Conservation (phyloP, 768 basidiomycete genomes). For the Boletales sp. region DNA sequence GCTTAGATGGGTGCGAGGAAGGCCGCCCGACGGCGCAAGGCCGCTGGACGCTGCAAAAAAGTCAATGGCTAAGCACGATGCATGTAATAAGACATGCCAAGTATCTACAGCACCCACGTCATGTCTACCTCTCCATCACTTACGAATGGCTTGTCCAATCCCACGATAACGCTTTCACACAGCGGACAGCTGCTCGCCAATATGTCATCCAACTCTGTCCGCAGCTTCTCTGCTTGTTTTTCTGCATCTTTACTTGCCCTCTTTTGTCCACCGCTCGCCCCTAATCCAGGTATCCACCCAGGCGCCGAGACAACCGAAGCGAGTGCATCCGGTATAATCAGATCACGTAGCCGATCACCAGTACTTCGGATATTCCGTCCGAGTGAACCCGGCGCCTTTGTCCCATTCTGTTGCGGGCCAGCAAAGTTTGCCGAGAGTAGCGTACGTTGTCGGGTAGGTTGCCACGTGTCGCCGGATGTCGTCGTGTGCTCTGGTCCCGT, state of each 20-base stretch:
- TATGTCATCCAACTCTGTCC: constrained; percentile 84
- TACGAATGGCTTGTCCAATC: constrained; percentile 85
- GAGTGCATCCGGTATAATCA: constrained; percentile 92
- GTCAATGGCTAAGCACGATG: constrained; percentile 58
- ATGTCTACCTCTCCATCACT: constrained; percentile 72
- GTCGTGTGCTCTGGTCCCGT: constrained; percentile 33
- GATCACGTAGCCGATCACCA: constrained; percentile 83
- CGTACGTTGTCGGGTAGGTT: constrained; percentile 54
- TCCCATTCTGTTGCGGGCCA: constrained; percentile 57
- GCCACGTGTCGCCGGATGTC: constrained; percentile 37
- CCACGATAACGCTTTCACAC: constrained; percentile 85
- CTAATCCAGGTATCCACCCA: constrained; percentile 73
- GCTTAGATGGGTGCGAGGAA: constrained; percentile 77
- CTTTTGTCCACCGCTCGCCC: constrained; percentile 43
- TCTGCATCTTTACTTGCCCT: constrained; percentile 45
- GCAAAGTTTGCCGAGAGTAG: constrained; percentile 74
- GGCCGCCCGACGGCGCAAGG: constrained; percentile 68
- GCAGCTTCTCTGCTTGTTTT: constrained; percentile 66
- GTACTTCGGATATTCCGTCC: constrained; percentile 83
- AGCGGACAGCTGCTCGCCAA: constrained; percentile 88
- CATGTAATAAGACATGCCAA: background rate
- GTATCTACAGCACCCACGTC: constrained; percentile 64
- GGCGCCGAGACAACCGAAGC: constrained; percentile 79
- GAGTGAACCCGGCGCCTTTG: constrained; percentile 61
- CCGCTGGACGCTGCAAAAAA: constrained; percentile 70